Percentiles rank a stretch among this genome's conserved stretches.
These are phyloP conservation scores for Quercus rubra DNA, from an alignment of 306 rosid genomes.

Conservation along the genomic window DNA sequence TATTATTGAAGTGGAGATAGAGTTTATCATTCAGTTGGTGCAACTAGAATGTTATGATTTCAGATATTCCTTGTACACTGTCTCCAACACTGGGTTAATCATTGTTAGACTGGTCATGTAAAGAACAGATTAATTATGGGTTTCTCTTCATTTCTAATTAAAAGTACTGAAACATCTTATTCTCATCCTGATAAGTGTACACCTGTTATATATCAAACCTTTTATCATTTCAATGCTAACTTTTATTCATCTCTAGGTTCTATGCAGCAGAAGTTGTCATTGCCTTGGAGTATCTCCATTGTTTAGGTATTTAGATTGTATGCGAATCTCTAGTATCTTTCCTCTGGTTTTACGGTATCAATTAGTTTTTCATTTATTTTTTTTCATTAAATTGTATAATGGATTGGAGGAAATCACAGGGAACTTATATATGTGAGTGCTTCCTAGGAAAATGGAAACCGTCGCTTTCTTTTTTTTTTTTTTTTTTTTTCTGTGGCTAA, in stretches of 20 bases:
- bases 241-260: constrained; percentile 54
- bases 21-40: neutral
- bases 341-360: neutral
- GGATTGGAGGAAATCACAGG: neutral
- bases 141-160: neutral
- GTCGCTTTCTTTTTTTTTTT: neutral
- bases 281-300: constrained; percentile 93
- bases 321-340: neutral
- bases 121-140: neutral
- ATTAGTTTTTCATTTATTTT: neutral
- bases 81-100: neutral
- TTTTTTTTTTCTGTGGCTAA: neutral
- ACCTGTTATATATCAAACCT: neutral
- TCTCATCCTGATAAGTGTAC: neutral
- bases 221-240: constrained; percentile 15
- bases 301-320: constrained; percentile 60
- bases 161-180: neutral
- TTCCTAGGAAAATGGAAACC: neutral
- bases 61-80: constrained; percentile 12
- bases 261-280: constrained; percentile 90
- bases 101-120: neutral
- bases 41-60: neutral
- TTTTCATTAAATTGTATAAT: neutral
- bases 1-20: neutral
- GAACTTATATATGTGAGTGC: neutral